Evolutionary conservation across 73 alveolate genomes (phyloP), one percentile per base, ranked within the genome.

Genomic region (Vitrella brassicaformis): DNA sequence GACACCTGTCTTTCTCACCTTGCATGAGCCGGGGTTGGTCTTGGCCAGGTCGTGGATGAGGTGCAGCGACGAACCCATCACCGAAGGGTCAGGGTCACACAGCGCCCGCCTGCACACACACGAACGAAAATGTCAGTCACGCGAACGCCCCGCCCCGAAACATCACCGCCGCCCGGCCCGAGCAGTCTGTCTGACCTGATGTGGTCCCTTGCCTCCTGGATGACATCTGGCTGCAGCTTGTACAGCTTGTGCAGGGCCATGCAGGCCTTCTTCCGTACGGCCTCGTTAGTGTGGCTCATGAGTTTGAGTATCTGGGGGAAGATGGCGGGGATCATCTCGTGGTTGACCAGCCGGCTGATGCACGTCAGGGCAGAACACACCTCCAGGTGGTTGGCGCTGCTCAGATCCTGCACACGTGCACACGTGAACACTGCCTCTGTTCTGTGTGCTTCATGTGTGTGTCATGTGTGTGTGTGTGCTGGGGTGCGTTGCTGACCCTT

Each of bases 351-450:
- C 66, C 90, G 81, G 47, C 95, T 84, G 28, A 93, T 81, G 0
- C 92, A 87, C 7, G 92, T 86, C 14, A 94, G 84, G 0, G 99
- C 98, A 47, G 97, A 79, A n/a, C 90, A 84, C n/a, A 94, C 98
- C 84, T 92, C 99, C 1, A 94, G 81, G 89, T 95, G 93, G 82
- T 91, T 85, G 56, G 91, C 74, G 31, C 96, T 85, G 76, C 89
- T 91, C 66, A 94, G 83, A 84, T 94, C 99, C 56, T 39, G 56
- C 56, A 39, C 4, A 4, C 56, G 14, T 4, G 56, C 56, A 39
- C 22, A 4, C 56, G 14, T 4, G 56, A 8, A 39, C 22, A 14
- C 56, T 8, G 56, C 22, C 56, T n/a, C n/a, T n/a, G n/a, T n/a
- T n/a, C n/a, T n/a, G n/a, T n/a, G n/a, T n/a, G n/a, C n/a, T n/a